Percentiles rank a stretch among this genome's conserved stretches.
Evolutionary conservation across 495 filamentous ascomycete genomes (phyloP).

Genomic region (Parmelia sp.): DNA sequence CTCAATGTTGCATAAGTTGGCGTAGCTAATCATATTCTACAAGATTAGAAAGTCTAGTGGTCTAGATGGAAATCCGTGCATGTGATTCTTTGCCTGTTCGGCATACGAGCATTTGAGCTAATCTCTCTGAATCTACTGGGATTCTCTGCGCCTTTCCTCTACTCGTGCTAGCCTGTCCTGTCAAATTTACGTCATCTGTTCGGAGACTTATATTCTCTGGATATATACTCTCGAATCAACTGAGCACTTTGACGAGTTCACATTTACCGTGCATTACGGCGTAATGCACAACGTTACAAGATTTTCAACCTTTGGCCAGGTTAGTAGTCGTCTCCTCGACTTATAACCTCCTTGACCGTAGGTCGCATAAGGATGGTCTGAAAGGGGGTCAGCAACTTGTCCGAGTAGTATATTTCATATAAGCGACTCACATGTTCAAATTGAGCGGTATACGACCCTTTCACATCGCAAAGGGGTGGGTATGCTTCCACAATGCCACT

Average conservation of each 20-base stretch:
- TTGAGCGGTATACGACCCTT: constrained; percentile 53
- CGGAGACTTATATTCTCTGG: not conserved
- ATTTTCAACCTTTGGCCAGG: not conserved
- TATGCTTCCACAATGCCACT: constrained; percentile 51
- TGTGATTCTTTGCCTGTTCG: not conserved
- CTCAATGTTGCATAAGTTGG: constrained; percentile 12
- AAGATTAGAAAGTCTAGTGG: not conserved
- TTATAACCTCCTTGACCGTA: constrained; percentile 45
- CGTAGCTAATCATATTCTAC: constrained; percentile 11
- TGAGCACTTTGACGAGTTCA: not conserved
- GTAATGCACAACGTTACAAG: not conserved
- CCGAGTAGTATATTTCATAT: not conserved
- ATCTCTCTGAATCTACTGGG: not conserved
- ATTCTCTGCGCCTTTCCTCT: not conserved
- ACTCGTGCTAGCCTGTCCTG: not conserved
- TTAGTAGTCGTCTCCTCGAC: constrained; percentile 47
- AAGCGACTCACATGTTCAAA: constrained; percentile 51
- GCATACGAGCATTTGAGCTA: not conserved
- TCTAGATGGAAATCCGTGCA: not conserved
- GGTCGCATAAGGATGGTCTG: constrained; percentile 44
- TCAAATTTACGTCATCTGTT: not conserved
- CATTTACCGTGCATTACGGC: not conserved
- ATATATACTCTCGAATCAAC: not conserved
- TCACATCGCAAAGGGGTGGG: constrained; percentile 47
- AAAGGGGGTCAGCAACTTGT: constrained; percentile 15